Base-by-base conservation (phyloP, 805 yeast genomes). In the Starmerella cellae region DNA sequence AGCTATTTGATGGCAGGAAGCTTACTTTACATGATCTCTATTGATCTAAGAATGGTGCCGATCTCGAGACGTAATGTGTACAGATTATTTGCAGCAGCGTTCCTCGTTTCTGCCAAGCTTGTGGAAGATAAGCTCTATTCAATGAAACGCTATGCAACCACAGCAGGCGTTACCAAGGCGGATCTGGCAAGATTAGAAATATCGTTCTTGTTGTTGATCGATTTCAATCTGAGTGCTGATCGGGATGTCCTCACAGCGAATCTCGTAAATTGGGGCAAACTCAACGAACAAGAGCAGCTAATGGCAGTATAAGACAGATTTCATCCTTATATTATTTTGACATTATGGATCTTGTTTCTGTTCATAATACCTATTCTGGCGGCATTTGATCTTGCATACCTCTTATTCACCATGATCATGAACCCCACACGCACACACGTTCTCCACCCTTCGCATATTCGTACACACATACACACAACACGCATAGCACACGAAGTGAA, bases 141-240 rank as follows among this genome's bases (percentile, higher is more conserved):
- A 3, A 74, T 69, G 53, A 58, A 58, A 36, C 63, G 70, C 42
- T 68, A 66, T 43, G 67, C 72, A 31, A 65, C 66, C 32, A 72
- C 68, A 1, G 70, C 70, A 21, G 75, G 75, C 1, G 57, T 71
- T 13, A 56, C 67, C 4, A 45, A 60, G 32, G 41, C 53, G 4
- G 80, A 74, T 41, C 57, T 74, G 38, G 58, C 63, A 42, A 59
- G 63, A 22, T 57, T 75, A 35, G 80, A 74, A 50, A 65, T 73
- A 18, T 67, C 74, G 1, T 59, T 74, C 31, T 55, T 75, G 43
- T 70, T 69, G 49, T 52, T 73, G 36, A 46, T 70, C 38, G 69
- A 72, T 52, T 74, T 72, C 54, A 67, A 70, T 37, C 56, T 75
- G 43, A 66, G 64, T 35, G 68, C 70, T 6, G 69, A 69, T 43